phyloP scores from a whole-genome alignment of 192 early-diverging fungal species.

The Coemansia sp. region DNA sequence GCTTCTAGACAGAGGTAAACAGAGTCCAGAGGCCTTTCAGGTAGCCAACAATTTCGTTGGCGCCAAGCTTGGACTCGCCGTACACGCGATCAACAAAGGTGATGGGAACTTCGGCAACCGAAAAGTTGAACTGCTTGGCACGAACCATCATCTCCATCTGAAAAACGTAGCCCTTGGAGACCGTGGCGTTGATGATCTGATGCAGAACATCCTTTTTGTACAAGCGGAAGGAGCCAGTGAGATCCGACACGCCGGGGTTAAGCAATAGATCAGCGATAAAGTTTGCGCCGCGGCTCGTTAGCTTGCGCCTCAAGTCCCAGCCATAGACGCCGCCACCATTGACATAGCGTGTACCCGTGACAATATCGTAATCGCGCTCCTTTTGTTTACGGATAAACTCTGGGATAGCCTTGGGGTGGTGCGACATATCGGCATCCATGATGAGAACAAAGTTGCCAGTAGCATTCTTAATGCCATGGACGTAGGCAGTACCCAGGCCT shows the following conservation, averaged over 20 bases:
- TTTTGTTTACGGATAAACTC: slow-evolving; percentile 90
- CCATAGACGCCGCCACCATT: slow-evolving; percentile 93
- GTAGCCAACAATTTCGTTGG: slow-evolving; percentile 92
- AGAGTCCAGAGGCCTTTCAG: slow-evolving; percentile 87
- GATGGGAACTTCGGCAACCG: slow-evolving; percentile 92
- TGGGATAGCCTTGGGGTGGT: slow-evolving; percentile 98
- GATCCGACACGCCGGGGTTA: slow-evolving; percentile 87
- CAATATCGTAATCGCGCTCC: slow-evolving; percentile 83
- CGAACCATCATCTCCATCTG: slow-evolving; percentile 99
- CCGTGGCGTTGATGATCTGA: slow-evolving; percentile 81
- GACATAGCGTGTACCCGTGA: slow-evolving; percentile 91
- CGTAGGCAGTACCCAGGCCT: slow-evolving; percentile 94
- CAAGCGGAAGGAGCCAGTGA: slow-evolving; percentile 94
- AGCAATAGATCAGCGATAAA: slow-evolving; percentile 86
- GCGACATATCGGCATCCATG: slow-evolving; percentile 99
- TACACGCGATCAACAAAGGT: slow-evolving; percentile 99
- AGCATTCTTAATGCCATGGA: slow-evolving; percentile 90
- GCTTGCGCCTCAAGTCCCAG: slow-evolving; percentile 94
- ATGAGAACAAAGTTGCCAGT: slow-evolving; percentile 97
- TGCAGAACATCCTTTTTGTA: slow-evolving; percentile 92
- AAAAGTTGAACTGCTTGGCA: slow-evolving; percentile 85
- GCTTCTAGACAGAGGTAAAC: slow-evolving; percentile 65
- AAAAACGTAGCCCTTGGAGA: slow-evolving; percentile 98
- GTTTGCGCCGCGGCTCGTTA: slow-evolving; percentile 97
- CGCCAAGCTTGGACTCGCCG: slow-evolving; percentile 94